Conservation (phyloP, 768 basidiomycete species). For the Arthromyces matolae region DNA sequence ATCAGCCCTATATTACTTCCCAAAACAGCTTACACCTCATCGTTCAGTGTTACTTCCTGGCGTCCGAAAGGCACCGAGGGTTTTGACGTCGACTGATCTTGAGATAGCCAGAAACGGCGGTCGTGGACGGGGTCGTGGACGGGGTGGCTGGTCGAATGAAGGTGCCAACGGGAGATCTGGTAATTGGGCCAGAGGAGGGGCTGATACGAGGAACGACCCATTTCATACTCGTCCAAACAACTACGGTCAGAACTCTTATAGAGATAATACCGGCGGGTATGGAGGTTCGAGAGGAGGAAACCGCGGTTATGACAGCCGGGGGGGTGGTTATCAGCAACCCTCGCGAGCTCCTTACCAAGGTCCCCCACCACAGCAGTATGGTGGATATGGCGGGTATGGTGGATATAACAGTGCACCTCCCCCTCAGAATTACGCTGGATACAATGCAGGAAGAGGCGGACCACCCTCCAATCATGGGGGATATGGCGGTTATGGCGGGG, state of each 20-base stretch:
- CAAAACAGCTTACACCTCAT: constrained; percentile 82
- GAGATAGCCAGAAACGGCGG: constrained; percentile 62
- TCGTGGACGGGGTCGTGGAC: constrained; percentile 42
- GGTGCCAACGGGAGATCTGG: constrained; percentile 18
- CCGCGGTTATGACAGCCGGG: constrained; percentile 29
- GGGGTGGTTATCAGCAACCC: constrained; percentile 33
- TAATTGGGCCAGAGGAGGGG: constrained; percentile 25
- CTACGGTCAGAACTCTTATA: constrained; percentile 26
- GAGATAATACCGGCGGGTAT: too few relatives aligned
- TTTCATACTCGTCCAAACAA: constrained; percentile 43
- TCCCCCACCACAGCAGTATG: constrained; percentile 28
- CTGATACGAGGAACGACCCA: constrained; percentile 42
- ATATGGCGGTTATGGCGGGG: constrained; percentile 26
- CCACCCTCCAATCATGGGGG: constrained; percentile 12
- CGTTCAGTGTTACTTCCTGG: constrained; percentile 80
- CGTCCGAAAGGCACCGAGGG: constrained; percentile 50
- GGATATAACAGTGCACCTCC: constrained; percentile 30
- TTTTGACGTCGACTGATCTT: constrained; percentile 67
- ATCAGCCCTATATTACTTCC: constrained; percentile 86
- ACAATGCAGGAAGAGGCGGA: constrained; percentile 11
- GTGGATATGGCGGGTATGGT: constrained; percentile 31
- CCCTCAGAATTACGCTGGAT: constrained; percentile 21
- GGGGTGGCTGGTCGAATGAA: constrained; percentile 30
- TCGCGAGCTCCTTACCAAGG: constrained; percentile 30
- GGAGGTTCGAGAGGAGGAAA: constrained; percentile 25